phyloP scores from a whole-genome alignment of 2,329 filamentous ascomycete genomes.

The Ascochyta pisi region DNA sequence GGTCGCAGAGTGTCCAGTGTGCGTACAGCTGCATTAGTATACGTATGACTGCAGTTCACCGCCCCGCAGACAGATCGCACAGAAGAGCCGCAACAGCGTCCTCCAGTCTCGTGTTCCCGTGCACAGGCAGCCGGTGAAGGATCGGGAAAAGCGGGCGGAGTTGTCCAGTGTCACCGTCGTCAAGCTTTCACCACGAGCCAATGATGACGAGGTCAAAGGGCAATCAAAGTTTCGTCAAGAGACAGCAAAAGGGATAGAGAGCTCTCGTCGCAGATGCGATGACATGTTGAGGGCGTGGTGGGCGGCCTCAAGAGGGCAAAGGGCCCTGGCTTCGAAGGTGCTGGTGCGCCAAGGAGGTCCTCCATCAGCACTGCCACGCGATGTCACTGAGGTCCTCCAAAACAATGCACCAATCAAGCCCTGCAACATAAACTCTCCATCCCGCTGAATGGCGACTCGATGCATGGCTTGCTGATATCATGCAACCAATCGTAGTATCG shows the following conservation, averaged over 20 bases:
- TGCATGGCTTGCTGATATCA: slow-evolving; percentile 12
- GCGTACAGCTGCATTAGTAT: slow-evolving; percentile 46
- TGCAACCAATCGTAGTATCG: slow-evolving; percentile 1
- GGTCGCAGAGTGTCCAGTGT: slow-evolving; percentile 29
- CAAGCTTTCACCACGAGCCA: slow-evolving; percentile 4
- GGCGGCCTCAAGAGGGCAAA: slow-evolving; percentile 18
- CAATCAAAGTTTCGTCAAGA: slow-evolving; percentile 3
- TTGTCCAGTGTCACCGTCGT: slow-evolving; percentile 13
- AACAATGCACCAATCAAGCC: slow-evolving; percentile 11
- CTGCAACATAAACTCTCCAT: not conserved
- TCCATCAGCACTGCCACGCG: slow-evolving; percentile 9
- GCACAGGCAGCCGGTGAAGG: slow-evolving; percentile 30
- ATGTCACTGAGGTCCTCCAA: slow-evolving; percentile 14
- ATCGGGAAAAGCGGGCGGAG: slow-evolving; percentile 24
- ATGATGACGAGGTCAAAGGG: not conserved
- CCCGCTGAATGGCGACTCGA: slow-evolving; percentile 4
- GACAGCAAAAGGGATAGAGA: not conserved
- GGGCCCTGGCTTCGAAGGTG: slow-evolving; percentile 9
- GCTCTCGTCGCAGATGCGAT: slow-evolving; percentile 1
- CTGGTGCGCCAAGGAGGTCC: slow-evolving; percentile 13
- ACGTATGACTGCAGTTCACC: slow-evolving; percentile 35
- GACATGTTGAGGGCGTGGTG: slow-evolving; percentile 11
- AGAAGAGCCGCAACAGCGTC: slow-evolving; percentile 12
- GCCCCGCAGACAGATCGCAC: slow-evolving; percentile 25
- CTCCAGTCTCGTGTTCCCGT: slow-evolving; percentile 7